Conservation (phyloP, 805 yeast species). For the Metschnikowia picachoensis region DNA sequence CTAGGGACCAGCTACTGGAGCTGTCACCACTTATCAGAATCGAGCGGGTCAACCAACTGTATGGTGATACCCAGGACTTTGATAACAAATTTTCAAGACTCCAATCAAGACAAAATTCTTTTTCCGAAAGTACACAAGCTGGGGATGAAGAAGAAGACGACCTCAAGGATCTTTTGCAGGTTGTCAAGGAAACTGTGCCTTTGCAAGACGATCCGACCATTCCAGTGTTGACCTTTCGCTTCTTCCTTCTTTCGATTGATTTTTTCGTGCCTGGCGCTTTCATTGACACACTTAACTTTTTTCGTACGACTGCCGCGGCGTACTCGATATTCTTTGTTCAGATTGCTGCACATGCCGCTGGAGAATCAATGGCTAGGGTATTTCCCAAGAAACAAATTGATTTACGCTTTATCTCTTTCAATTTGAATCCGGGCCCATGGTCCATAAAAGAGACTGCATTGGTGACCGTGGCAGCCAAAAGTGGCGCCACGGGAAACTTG, state of each 20-base stretch:
- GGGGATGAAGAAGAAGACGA: conserved; percentile 17
- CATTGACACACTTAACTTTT: conserved; percentile 40
- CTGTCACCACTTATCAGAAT: conserved; percentile 6
- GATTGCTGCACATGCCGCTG: conserved; percentile 45
- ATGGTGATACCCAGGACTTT: background rate
- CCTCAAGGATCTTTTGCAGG: conserved; percentile 26
- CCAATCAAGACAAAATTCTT: background rate
- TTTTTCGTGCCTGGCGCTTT: conserved; percentile 42
- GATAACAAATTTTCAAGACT: background rate
- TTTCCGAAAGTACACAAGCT: background rate
- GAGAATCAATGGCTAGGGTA: conserved; percentile 40
- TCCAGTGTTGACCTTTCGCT: conserved; percentile 38
- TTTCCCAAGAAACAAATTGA: conserved; percentile 33
- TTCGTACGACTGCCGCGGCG: conserved; percentile 44
- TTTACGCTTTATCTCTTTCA: conserved; percentile 24
- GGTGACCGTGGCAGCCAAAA: conserved; percentile 49
- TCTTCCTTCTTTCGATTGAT: conserved; percentile 29
- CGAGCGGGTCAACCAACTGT: background rate
- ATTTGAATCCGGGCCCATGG: conserved; percentile 53
- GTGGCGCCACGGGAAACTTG: conserved; percentile 50
- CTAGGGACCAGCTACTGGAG: conserved; percentile 5
- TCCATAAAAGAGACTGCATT: conserved; percentile 50
- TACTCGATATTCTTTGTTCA: conserved; percentile 52
- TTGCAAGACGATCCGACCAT: conserved; percentile 36
- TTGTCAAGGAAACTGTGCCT: conserved; percentile 35